phyloP scores from a whole-genome alignment of 768 basidiomycete species.

The Rhodocollybia butyracea region DNA sequence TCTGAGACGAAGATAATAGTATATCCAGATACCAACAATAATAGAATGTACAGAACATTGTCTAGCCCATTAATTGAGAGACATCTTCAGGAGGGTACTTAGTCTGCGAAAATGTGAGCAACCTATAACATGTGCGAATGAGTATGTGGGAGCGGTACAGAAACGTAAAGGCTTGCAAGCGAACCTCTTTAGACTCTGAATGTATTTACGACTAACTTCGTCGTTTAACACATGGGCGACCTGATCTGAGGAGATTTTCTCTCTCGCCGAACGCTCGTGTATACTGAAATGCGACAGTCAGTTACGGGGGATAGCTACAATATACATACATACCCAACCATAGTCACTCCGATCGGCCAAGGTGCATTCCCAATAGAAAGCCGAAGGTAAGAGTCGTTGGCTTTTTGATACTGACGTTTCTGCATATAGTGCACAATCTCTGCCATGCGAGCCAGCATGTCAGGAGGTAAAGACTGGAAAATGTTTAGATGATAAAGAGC shows the following conservation, averaged over 20 bases:
- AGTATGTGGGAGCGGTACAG: background rate
- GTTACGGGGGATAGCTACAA: background rate
- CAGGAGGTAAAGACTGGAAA: conserved; percentile 67
- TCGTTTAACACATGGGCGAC: conserved; percentile 99
- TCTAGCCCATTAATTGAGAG: conserved; percentile 87
- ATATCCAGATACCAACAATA: background rate
- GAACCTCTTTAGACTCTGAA: conserved; percentile 95
- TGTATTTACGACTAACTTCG: conserved; percentile 98
- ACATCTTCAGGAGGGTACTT: conserved; percentile 93
- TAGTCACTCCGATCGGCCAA: conserved; percentile 99
- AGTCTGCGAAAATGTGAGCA: conserved; percentile 93
- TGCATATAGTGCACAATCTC: conserved; percentile 99
- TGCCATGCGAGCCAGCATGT: conserved; percentile 81
- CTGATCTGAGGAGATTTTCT: conserved; percentile 96
- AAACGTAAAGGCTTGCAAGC: conserved; percentile 12
- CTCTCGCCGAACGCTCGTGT: conserved; percentile 95
- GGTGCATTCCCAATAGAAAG: conserved; percentile 98
- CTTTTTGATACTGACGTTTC: conserved; percentile 88
- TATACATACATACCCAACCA: conserved; percentile 80
- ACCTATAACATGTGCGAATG: conserved; percentile 37
- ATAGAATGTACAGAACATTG: background rate
- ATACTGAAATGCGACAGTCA: conserved; percentile 50
- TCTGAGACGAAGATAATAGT: too few species aligned
- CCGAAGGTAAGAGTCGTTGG: conserved; percentile 96
- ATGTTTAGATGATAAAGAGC: background rate